Evolutionary conservation across 176 grass and related monocot species (phyloP).

Genomic region (Avena insularis): DNA sequence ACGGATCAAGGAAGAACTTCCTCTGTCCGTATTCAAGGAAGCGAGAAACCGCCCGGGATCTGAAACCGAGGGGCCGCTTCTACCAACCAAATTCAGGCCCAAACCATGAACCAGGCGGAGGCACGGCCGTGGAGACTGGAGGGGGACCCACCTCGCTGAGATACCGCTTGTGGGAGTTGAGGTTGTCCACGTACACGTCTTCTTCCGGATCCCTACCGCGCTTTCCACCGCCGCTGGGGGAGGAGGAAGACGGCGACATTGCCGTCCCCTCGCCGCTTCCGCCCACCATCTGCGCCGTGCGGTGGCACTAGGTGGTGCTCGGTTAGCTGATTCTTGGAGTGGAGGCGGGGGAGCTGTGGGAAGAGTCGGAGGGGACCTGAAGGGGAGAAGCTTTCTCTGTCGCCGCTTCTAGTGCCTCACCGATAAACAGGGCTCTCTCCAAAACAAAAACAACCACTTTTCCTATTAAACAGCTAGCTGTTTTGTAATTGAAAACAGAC

Average conservation of each 20-base stretch:
- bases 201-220: constrained; percentile 92
- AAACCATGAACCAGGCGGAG: not conserved
- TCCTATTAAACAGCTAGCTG: no score
- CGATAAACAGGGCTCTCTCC: no score
- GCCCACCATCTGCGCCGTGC: constrained; percentile 2
- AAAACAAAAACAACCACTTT: no score
- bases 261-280: constrained; percentile 52
- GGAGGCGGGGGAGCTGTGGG: not conserved
- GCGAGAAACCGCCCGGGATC: not conserved
- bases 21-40: not conserved
- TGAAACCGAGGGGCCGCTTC: not conserved
- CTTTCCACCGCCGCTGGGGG: constrained; percentile 53
- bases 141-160: constrained; percentile 71
- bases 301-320: not conserved
- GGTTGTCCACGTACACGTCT: constrained; percentile 96
- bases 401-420: not conserved
- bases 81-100: not conserved
- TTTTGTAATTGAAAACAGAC: no score
- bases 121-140: no score
- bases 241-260: constrained; percentile 53
- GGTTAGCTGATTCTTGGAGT: constrained; percentile 4
- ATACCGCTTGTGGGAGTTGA: constrained; percentile 95
- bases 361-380: not conserved
- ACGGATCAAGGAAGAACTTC: not conserved
- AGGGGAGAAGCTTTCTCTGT: not conserved